Evolutionary conservation across 345 rosid species (phyloP).

Genomic region (Hibiscus syriacus): DNA sequence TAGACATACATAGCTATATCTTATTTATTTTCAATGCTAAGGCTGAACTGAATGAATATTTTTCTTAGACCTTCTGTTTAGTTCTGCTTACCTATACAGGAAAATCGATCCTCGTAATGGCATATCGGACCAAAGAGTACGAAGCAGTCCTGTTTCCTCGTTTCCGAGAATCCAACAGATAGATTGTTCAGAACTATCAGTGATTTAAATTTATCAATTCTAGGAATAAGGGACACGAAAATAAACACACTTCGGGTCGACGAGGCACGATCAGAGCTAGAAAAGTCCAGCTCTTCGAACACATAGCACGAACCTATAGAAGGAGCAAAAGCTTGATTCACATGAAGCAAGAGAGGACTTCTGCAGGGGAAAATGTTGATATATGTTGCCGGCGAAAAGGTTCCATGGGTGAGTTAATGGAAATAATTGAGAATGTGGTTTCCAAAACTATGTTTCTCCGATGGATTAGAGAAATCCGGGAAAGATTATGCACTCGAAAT

Average conservation of each 20-base stretch:
- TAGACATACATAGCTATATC: not conserved
- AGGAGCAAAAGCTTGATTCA: constrained; percentile 11
- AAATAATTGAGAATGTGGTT: constrained; percentile 35
- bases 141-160: constrained; percentile 13
- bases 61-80: no score
- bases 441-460: constrained; percentile 1
- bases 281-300: constrained; percentile 31
- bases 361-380: constrained; percentile 24
- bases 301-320: constrained; percentile 22
- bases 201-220: constrained; percentile 34
- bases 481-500: no score
- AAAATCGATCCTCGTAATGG: constrained; percentile 21
- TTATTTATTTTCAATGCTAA: constrained; percentile 1
- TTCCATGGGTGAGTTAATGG: constrained; percentile 12
- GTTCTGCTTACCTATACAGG: constrained; percentile 22
- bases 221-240: constrained; percentile 30
- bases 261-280: constrained; percentile 20
- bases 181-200: constrained; percentile 26
- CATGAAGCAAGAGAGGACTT: constrained; percentile 12
- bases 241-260: constrained; percentile 16
- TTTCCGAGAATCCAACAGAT: constrained; percentile 19
- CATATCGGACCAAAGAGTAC: constrained; percentile 15
- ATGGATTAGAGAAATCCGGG: not conserved
- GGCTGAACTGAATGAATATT: not conserved
- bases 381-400: constrained; percentile 9